These are phyloP conservation scores for Citrus mangshanensis DNA, from an alignment of 345 rosid species.

Conservation along the genomic window DNA sequence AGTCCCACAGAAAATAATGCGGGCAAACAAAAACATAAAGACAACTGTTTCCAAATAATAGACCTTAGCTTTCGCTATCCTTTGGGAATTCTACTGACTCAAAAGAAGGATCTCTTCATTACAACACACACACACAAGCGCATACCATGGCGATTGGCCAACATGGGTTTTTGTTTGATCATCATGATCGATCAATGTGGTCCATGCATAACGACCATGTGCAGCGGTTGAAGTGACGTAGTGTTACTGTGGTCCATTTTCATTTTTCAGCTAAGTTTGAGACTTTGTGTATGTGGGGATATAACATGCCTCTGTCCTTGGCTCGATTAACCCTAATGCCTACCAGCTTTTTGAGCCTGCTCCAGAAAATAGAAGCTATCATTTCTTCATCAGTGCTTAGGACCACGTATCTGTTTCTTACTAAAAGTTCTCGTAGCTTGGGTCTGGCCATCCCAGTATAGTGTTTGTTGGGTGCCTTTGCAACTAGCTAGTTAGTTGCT, in stretches of 20 bases:
- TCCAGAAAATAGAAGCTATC: background rate
- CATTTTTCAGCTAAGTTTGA: background rate
- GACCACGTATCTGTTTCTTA: background rate
- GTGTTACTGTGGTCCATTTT: background rate
- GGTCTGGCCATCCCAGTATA: background rate
- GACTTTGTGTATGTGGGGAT: background rate
- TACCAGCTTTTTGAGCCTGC: background rate
- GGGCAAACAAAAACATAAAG: background rate
- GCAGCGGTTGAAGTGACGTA: background rate
- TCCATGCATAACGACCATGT: background rate
- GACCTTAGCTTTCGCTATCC: constrained; percentile 7
- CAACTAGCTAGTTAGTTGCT: background rate
- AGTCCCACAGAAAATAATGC: background rate
- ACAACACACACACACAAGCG: background rate
- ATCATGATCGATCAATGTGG: background rate
- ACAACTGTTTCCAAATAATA: constrained; percentile 14
- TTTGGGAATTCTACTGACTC: background rate
- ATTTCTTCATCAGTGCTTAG: background rate
- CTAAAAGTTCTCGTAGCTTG: background rate
- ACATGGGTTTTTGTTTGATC: background rate
- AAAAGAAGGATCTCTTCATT: background rate
- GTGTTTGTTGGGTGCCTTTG: background rate
- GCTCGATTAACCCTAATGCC: background rate
- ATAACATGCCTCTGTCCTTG: background rate
- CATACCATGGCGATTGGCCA: background rate